Evolutionary conservation across 2,329 filamentous ascomycete species (phyloP).

Genomic region (Apiospora rasikravindrae): DNA sequence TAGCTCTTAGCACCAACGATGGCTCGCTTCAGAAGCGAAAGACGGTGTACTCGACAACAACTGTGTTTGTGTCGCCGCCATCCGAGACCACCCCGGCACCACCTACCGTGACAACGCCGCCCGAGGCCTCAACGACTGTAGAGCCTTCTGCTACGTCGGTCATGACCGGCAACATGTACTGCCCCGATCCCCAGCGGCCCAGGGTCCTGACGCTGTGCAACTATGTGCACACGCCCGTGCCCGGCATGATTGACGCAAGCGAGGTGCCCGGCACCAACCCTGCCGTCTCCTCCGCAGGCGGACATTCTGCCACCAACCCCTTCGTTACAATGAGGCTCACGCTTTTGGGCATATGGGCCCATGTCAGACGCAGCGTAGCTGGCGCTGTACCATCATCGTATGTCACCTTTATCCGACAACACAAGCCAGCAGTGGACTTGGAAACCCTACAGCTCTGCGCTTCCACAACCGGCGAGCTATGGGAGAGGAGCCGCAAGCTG

Average conservation of each 20-base stretch:
- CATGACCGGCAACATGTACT: conserved; percentile 21
- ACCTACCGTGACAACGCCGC: background rate
- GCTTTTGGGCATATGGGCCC: background rate
- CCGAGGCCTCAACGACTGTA: background rate
- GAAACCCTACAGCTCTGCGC: background rate
- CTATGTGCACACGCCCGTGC: conserved; percentile 2
- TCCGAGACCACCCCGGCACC: background rate
- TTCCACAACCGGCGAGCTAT: background rate
- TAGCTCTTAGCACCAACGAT: background rate
- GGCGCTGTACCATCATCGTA: background rate
- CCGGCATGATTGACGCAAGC: conserved; percentile 17
- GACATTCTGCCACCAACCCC: background rate
- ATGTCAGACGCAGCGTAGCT: background rate
- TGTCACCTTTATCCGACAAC: background rate
- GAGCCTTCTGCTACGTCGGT: background rate
- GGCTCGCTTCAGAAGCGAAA: background rate
- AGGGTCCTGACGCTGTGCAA: conserved; percentile 20
- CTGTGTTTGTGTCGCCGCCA: background rate
- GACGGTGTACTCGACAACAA: background rate
- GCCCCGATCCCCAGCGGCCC: conserved; percentile 19
- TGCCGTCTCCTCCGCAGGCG: background rate
- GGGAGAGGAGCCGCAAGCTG: conserved; percentile 15
- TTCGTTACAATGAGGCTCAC: background rate
- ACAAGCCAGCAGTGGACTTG: background rate
- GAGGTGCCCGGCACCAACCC: background rate